Evolutionary conservation across 1,139 yeast genomes (phyloP).

Genomic region (Candida sojae): DNA sequence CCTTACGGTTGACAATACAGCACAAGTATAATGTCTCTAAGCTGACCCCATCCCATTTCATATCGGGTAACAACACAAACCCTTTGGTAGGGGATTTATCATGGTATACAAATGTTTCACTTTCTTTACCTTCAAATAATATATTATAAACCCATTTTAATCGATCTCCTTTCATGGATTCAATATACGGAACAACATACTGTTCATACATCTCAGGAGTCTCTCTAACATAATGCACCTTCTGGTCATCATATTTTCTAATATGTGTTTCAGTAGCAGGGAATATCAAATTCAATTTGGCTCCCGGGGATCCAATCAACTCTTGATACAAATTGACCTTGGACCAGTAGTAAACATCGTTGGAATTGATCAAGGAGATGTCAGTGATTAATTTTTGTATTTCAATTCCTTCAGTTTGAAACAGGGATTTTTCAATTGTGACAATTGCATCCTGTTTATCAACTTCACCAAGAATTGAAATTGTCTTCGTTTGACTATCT

Average conservation of each 20-base stretch:
- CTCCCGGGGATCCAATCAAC: conserved; percentile 52
- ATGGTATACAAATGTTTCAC: conserved; percentile 70
- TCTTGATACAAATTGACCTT: conserved; percentile 52
- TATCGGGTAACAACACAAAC: conserved; percentile 69
- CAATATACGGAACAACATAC: conserved; percentile 74
- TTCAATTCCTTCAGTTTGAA: conserved; percentile 24
- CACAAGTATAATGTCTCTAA: conserved; percentile 73
- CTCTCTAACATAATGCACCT: conserved; percentile 63
- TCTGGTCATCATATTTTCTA: conserved; percentile 65
- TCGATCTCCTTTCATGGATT: conserved; percentile 73
- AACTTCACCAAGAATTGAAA: conserved; percentile 68
- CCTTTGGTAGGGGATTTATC: conserved; percentile 59
- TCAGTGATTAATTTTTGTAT: conserved; percentile 28
- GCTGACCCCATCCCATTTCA: conserved; percentile 90
- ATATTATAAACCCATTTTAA: conserved; percentile 92
- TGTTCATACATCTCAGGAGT: conserved; percentile 73
- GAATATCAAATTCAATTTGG: conserved; percentile 74
- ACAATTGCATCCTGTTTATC: conserved; percentile 64
- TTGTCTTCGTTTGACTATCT: conserved; percentile 65
- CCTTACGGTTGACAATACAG: conserved; percentile 71
- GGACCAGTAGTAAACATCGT: conserved; percentile 89
- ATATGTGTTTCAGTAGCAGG: conserved; percentile 93
- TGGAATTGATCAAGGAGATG: conserved; percentile 50
- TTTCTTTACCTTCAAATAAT: conserved; percentile 77
- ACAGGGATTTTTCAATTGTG: conserved; percentile 71